Evolutionary conservation across 345 rosid species (phyloP).

Genomic region (Eucalyptus sp.): DNA sequence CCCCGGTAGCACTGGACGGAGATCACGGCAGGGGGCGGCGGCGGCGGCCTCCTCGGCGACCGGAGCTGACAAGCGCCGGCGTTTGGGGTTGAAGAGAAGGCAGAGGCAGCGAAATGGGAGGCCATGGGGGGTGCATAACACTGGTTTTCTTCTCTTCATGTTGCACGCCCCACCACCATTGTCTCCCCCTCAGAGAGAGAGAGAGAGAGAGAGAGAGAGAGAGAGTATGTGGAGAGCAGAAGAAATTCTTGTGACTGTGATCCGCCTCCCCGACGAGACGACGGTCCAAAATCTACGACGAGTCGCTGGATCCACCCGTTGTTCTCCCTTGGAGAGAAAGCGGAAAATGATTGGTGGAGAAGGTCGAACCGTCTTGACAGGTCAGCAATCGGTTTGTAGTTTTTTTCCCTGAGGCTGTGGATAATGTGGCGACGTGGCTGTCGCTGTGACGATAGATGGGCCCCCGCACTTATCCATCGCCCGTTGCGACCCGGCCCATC

Average conservation of each 20-base stretch:
- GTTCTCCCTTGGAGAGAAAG: neutral
- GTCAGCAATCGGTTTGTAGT: neutral
- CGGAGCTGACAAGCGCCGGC: neutral
- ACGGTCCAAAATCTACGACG: slow-evolving; percentile 2
- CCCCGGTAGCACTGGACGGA: neutral
- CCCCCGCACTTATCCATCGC: neutral
- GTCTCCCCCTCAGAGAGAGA: neutral
- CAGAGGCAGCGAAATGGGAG: slow-evolving; percentile 32
- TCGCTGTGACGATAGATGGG: neutral
- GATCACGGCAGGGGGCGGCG: slow-evolving; percentile 15
- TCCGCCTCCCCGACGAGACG: neutral
- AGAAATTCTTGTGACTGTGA: neutral
- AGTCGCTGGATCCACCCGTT: slow-evolving; percentile 20
- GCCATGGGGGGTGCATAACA: slow-evolving; percentile 71
- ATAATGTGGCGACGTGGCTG: slow-evolving; percentile 18
- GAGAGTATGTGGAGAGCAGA: neutral
- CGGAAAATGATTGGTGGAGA: neutral
- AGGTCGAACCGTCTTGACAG: neutral
- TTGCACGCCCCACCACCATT: slow-evolving; percentile 23
- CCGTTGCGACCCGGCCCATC: neutral
- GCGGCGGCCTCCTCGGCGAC: slow-evolving; percentile 8
- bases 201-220: neutral
- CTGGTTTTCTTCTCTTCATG: slow-evolving; percentile 12
- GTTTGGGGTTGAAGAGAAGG: slow-evolving; percentile 19
- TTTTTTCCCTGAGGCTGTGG: neutral